These are phyloP conservation scores for Penicillium fimorum DNA, from an alignment of 495 filamentous ascomycete species.

Conservation along the genomic window DNA sequence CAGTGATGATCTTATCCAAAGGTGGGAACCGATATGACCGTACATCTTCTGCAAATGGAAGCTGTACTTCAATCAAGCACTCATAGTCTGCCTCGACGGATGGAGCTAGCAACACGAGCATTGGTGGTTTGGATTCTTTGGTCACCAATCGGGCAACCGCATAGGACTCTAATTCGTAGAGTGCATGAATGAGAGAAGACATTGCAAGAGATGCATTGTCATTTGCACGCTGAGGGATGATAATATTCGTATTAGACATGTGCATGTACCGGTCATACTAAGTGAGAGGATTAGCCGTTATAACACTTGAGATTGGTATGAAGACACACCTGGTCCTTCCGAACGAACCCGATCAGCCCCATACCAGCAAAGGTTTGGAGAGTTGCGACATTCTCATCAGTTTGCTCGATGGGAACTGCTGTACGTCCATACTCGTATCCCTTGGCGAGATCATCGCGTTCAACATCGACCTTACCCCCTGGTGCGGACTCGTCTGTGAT, in stretches of 20 bases:
- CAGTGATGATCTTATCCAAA: conserved; percentile 80
- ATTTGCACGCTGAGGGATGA: conserved; percentile 70
- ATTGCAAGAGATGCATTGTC: conserved; percentile 75
- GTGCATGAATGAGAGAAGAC: conserved; percentile 84
- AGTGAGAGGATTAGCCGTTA: conserved; percentile 15
- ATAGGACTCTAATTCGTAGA: conserved; percentile 82
- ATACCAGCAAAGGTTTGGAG: conserved; percentile 72
- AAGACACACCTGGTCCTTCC: conserved; percentile 60
- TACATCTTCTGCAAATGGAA: conserved; percentile 94
- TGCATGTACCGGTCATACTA: conserved; percentile 84
- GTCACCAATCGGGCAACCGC: conserved; percentile 82
- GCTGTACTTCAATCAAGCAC: conserved; percentile 83
- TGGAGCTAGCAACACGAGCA: conserved; percentile 79
- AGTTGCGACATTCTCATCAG: conserved; percentile 77
- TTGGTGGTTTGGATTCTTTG: conserved; percentile 74
- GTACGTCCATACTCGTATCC: conserved; percentile 94
- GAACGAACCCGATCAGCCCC: conserved; percentile 84
- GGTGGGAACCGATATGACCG: conserved; percentile 87
- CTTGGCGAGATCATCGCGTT: conserved; percentile 79
- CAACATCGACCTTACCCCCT: conserved; percentile 82
- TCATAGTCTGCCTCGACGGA: conserved; percentile 80
- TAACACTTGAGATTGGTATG: neutral
- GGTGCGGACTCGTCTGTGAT: conserved; percentile 69
- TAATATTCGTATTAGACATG: conserved; percentile 73
- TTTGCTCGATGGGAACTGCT: conserved; percentile 81